Base-by-base conservation (phyloP, 257 asterid species). In the Petrea volubilis region DNA sequence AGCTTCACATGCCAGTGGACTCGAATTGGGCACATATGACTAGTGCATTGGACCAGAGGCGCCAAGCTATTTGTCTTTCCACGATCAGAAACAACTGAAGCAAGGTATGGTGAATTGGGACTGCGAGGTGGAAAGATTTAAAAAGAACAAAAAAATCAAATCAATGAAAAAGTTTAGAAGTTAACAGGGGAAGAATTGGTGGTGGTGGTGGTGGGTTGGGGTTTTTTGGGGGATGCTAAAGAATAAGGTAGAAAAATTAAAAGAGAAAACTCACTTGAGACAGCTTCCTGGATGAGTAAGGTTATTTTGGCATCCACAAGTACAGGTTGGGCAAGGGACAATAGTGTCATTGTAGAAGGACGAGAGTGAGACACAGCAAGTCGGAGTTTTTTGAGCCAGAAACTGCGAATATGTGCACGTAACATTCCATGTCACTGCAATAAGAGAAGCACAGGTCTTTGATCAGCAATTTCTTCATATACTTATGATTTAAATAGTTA, bases 1-100 rank as follows among this genome's bases (percentile, higher is more conserved):
- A 80, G 74, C 74, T 92, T 92, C 70, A 90, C 96, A 7, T 90
- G 98, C 98, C 97, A 90, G 74, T 92, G 97, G 64, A 92, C 87
- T 36, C 96, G 84, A 76, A 92, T 85, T 0, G 98, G 98, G 79
- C 96, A 92, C 98, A 90, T 92, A 66, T 88, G 96, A 60, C 79
- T 82, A 15, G 96, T 88, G 76, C 98, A 90, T 52, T 92, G 98
- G 68, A 92, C 96, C 9, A 90, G 80, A 66, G 96, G 98, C 13
- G 90, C 68, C 51, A 78, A 70, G 74, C 51, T 76, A 55, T 73
- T 85, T n/a, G 71, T 51, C 83, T 84, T 87, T 63, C 72, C 81
- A 50, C 74, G 83, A 70, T 72, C 83, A 33, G 96, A 79, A 67
- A 92, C 92, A 77, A 87, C 93, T 29, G 97, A 86, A 55, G 90